These are phyloP conservation scores for Tetrahymena borealis DNA, from an alignment of 73 alveolate species.

Conservation along the genomic window DNA sequence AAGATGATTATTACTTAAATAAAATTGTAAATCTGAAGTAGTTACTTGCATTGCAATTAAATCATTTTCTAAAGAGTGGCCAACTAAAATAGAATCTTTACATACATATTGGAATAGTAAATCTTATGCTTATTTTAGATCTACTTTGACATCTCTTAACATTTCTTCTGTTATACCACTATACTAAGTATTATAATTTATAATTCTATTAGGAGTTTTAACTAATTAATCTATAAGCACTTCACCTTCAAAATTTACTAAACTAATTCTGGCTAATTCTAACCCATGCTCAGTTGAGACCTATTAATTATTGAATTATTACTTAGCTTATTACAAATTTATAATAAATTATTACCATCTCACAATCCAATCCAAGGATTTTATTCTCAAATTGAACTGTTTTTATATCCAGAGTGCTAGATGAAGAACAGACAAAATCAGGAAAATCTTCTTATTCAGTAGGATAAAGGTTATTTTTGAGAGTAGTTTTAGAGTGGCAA, in stretches of 20 bases:
- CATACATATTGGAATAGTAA: not conserved
- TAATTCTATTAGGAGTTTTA: constrained; percentile 52
- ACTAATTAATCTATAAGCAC: constrained; percentile 61
- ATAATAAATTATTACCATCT: constrained; percentile 56
- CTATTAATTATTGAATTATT: not conserved
- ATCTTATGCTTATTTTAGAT: constrained; percentile 49
- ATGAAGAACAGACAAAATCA: not conserved
- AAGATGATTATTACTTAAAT: not conserved
- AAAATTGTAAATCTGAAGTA: not conserved
- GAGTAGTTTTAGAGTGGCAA: not conserved
- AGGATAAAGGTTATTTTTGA: constrained; percentile 14
- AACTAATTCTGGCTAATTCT: constrained; percentile 67
- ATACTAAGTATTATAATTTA: constrained; percentile 69
- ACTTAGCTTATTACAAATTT: not conserved
- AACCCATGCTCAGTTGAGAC: constrained; percentile 11
- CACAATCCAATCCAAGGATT: constrained; percentile 76
- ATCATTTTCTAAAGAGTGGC: constrained; percentile 54
- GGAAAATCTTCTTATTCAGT: constrained; percentile 4
- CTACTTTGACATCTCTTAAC: constrained; percentile 47
- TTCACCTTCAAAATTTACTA: constrained; percentile 69
- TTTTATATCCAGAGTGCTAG: not conserved
- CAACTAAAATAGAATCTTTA: constrained; percentile 34
- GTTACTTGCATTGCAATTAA: constrained; percentile 12
- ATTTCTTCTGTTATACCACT: constrained; percentile 66
- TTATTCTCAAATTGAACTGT: not conserved